Evolutionary conservation across 192 early-diverging fungal species (phyloP), one percentile per base, ranked within the genome.

Genomic region (Oehlia diaphana): DNA sequence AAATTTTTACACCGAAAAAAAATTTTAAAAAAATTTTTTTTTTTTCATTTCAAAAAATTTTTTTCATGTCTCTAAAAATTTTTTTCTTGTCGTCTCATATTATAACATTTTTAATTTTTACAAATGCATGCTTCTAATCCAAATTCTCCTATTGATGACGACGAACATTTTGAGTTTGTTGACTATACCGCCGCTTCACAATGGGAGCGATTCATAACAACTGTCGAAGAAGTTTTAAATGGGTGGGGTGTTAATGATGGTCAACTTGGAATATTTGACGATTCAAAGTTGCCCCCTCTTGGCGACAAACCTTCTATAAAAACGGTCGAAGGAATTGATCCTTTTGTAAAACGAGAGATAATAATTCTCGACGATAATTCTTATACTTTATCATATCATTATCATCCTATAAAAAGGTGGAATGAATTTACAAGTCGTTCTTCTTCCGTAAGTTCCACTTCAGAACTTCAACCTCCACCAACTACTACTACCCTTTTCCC

Each of bases 101-200:
- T 44, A 44, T 44, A 1, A 44, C 7, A 9, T 53, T 53, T 53
- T 53, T 14, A 16, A 31, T 66, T 31, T 31, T 28, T 31, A 0
- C 65, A 66, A 66, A 66, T 66, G 65, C 28, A 66, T 66, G 65
- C 31, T 33, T 66, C 65, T 66, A n/a, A 33, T 66, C 65, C 65
- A 66, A 66, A 26, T 33, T 66, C 65, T 66, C 65, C 65, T 66
- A 66, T 66, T 66, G 65, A 66, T 33, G 90, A 89, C 77, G 91
- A 92, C 80, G 93, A 94, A 53, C 87, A 85, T 77, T 94, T 91
- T 81, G 93, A 94, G 79, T 88, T 94, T 76, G 89, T 92, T 9
- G 92, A 92, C 83, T 92, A 94, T 83, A 92, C 92, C 0, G 87
- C 93, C 28, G 89, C 92, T 16, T 92, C 92, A 33, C 84, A 87